A percentile compares a stretch with the other conserved stretches of the same genome.
Evolutionary conservation across 345 rosid species (phyloP).

Genomic region (Salix arbutifolia): DNA sequence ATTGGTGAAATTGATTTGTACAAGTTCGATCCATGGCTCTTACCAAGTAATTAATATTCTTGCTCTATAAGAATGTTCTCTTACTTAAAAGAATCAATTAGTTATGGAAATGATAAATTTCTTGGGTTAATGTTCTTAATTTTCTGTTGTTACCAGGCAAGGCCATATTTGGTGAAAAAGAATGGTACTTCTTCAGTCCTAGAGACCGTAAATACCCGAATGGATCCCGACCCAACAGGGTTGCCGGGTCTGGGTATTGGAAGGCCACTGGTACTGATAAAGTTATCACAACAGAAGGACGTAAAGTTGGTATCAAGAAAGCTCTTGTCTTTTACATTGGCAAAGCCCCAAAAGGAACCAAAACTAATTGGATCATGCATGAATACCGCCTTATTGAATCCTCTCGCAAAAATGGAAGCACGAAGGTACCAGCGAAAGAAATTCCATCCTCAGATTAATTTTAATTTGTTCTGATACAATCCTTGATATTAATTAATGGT

Average conservation of each 20-base stretch:
- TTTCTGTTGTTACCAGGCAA: conserved; percentile 42
- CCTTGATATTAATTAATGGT: neutral
- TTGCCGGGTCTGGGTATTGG: conserved; percentile 96
- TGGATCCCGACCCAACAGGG: conserved; percentile 90
- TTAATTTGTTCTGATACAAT: neutral
- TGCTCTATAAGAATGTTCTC: neutral
- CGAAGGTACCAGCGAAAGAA: conserved; percentile 43
- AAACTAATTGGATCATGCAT: conserved; percentile 99
- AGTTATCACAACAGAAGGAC: conserved; percentile 59
- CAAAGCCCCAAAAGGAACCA: conserved; percentile 86
- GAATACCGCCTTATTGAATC: conserved; percentile 79
- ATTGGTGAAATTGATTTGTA: conserved; percentile 87
- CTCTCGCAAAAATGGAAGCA: conserved; percentile 55
- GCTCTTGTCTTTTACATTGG: conserved; percentile 91
- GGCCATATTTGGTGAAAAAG: conserved; percentile 87
- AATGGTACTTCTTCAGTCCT: conserved; percentile 95
- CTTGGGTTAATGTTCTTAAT: neutral
- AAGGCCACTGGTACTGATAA: conserved; percentile 98
- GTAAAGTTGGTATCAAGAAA: conserved; percentile 86
- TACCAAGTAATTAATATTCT: conserved; percentile 50
- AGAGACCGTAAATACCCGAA: conserved; percentile 92
- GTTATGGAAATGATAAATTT: neutral
- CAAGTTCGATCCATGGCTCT: conserved; percentile 86
- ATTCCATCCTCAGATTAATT: neutral
- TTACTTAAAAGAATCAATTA: neutral